phyloP scores from a whole-genome alignment of 2,329 filamentous ascomycete genomes.

The Magnaporthiopsis incrustans region DNA sequence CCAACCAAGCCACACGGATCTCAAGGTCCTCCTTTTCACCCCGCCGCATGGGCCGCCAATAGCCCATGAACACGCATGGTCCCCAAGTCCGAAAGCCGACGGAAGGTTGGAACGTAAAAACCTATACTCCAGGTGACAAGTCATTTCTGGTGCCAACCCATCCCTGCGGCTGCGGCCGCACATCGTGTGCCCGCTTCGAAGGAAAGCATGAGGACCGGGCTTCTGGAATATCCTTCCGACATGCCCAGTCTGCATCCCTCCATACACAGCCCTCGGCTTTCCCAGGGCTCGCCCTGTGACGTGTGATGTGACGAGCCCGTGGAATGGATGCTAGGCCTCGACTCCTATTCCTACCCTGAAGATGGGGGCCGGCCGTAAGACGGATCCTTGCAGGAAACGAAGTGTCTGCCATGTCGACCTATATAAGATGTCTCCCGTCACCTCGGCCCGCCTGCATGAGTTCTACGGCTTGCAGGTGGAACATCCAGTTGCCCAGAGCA shows the following conservation, averaged over 20 bases:
- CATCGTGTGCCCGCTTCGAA: not conserved
- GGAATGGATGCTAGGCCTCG: not conserved
- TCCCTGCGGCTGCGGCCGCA: not conserved
- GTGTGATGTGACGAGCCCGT: not conserved
- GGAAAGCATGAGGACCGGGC: not conserved
- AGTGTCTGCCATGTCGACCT: not conserved
- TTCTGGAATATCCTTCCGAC: not conserved
- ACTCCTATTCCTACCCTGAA: not conserved
- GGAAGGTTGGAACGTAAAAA: too few relatives aligned
- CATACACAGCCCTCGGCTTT: not conserved
- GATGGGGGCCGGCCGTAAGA: not conserved
- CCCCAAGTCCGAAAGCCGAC: too few relatives aligned
- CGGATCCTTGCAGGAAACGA: not conserved
- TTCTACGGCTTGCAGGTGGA: not conserved
- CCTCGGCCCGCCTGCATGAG: not conserved
- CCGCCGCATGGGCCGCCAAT: not conserved
- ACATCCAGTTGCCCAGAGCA: too few relatives aligned
- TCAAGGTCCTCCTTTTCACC: not conserved
- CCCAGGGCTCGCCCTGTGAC: not conserved
- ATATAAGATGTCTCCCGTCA: not conserved
- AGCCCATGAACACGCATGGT: not conserved
- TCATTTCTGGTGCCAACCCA: not conserved
- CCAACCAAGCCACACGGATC: too few relatives aligned
- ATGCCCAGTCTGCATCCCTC: not conserved
- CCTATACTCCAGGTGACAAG: too few relatives aligned